Percentiles rank a stretch among this genome's conserved stretches.
These are phyloP conservation scores for Colletotrichum sp. DNA, from an alignment of 2,329 filamentous ascomycete species.

Conservation along the genomic window DNA sequence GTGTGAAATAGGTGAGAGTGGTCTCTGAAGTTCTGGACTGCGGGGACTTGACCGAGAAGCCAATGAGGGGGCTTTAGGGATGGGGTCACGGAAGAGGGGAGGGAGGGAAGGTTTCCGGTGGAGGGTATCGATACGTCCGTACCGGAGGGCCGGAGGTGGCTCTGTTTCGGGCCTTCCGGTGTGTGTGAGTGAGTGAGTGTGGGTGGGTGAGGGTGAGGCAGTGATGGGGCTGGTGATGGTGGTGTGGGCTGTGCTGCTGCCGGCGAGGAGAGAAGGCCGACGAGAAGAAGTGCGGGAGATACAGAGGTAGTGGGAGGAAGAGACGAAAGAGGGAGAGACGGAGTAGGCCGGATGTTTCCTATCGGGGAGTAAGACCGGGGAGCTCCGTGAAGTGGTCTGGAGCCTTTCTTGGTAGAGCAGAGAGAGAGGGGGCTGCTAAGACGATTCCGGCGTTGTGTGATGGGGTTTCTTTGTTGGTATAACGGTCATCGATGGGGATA, in stretches of 20 bases:
- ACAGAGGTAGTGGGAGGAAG: background rate
- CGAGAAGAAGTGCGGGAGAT: background rate
- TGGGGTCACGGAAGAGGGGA: background rate
- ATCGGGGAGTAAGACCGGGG: background rate
- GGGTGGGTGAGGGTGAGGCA: background rate
- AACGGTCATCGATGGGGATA: constrained; percentile 12
- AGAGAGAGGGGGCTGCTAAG: background rate
- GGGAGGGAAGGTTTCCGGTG: background rate
- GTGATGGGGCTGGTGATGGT: background rate
- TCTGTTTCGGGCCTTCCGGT: background rate
- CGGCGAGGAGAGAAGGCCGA: background rate
- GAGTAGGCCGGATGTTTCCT: background rate
- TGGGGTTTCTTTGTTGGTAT: constrained; percentile 2
- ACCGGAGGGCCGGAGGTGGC: background rate
- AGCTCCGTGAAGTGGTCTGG: background rate
- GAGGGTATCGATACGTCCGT: background rate
- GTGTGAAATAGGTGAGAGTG: background rate
- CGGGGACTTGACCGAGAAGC: background rate
- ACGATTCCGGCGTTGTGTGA: background rate
- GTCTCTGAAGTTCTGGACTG: background rate
- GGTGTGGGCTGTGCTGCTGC: background rate
- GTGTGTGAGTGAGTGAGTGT: background rate
- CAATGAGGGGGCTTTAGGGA: background rate
- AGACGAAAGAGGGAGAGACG: background rate
- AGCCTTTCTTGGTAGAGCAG: background rate